Evolutionary conservation across 1,139 yeast species (phyloP), one percentile per base, ranked within the genome.

Genomic region (Saccharomyces hybrid): DNA sequence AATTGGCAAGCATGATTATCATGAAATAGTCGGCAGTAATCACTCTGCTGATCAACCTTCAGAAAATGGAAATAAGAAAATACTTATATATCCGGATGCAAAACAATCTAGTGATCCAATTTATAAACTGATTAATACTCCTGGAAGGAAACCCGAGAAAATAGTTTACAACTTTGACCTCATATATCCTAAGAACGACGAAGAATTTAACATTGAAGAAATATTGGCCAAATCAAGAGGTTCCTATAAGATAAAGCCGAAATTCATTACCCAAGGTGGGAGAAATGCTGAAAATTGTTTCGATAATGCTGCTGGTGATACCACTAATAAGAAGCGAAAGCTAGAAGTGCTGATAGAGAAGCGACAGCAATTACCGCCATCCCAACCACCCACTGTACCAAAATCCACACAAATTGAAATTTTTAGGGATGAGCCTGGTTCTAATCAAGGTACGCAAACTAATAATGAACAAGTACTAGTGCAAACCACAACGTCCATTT

Each of bases 91-190:
- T 28, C 41, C 34, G 46, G 51, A 65, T 49, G 56, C 51, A 6
- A 61, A 54, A 51, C 50, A 46, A 16, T 56, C 47, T 13, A 49
- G 54, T 14, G 62, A 69, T 3, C 67, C 72, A 1, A 69, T 72
- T 1, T 75, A 66, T 59, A 78, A 85, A 47, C 65, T 79, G 0
- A 72, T 84, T n/a, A 72, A 73, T 47, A 73, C 70, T 34, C 77
- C 81, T 0, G 89, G 88, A 0, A 84, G 84, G 61, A 77, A 80
- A 55, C 72, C 82, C 0, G 96, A 88, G 64, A 77, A 75, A 51
- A 78, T 87, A 20, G 80, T 81, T 56, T 73, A 85, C 49, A 85
- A 86, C 62, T 72, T 84, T 60, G 79, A 80, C 47, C 70, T 85
- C 32, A 63, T 88, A 42, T 78, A 82, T 64, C 76, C 79, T 1